Evolutionary conservation across 2,329 filamentous ascomycete genomes (phyloP).

Genomic region (Ascochyta clinopodiicola): DNA sequence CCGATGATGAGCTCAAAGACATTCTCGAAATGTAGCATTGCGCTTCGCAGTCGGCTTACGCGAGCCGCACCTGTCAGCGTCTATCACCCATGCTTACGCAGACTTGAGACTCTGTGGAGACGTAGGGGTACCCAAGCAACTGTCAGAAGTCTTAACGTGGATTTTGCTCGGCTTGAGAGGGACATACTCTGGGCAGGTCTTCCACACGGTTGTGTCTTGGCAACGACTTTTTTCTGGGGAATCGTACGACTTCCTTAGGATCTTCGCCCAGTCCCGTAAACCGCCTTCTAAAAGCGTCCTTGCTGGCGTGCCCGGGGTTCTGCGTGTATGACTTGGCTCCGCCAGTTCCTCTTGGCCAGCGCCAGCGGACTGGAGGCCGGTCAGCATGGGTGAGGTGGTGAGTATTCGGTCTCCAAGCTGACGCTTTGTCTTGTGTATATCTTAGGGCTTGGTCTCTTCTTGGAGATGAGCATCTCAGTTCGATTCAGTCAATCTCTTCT

Average conservation of each 20-base stretch:
- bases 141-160: constrained; percentile 18
- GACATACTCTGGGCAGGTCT: constrained; percentile 6
- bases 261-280: constrained; percentile 10
- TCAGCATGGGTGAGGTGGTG: constrained; percentile 10
- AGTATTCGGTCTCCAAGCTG: constrained; percentile 8
- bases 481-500: constrained; percentile 3
- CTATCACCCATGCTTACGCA: constrained; percentile 2
- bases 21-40: neutral
- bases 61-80: constrained; percentile 2
- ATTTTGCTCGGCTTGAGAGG: constrained; percentile 1
- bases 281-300: constrained; percentile 19
- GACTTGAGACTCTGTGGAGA: constrained; percentile 4
- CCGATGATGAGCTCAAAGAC: neutral
- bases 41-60: constrained; percentile 8
- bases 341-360: constrained; percentile 28
- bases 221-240: constrained; percentile 18
- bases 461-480: constrained; percentile 5
- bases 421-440: constrained; percentile 17
- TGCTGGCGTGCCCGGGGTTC: constrained; percentile 12
- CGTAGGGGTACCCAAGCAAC: constrained; percentile 18
- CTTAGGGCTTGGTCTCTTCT: constrained; percentile 18
- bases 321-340: constrained; percentile 38
- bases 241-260: constrained; percentile 8
- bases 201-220: constrained; percentile 19
- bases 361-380: constrained; percentile 14